phyloP scores from a whole-genome alignment of 257 asterid genomes.

The Rhazya stricta region DNA sequence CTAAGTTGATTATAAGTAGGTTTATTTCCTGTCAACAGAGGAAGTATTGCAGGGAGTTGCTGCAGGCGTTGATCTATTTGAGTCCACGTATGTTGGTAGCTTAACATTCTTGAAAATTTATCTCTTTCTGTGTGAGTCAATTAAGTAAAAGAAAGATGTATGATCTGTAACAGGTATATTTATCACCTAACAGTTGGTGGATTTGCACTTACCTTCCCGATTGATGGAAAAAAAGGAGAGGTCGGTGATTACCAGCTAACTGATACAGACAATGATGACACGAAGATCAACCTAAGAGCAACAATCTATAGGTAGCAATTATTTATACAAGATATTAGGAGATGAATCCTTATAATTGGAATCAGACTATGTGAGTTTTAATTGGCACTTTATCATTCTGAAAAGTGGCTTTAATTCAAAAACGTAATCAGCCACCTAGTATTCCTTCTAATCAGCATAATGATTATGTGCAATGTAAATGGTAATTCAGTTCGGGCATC shows the following conservation, averaged over 20 bases:
- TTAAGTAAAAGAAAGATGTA: conserved; percentile 2
- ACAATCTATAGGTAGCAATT: conserved; percentile 64
- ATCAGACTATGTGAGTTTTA: neutral
- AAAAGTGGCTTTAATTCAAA: neutral
- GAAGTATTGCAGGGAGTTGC: conserved; percentile 96
- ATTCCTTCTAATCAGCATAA: neutral
- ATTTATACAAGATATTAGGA: neutral
- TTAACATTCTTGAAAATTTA: conserved; percentile 5
- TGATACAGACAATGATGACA: conserved; percentile 47
- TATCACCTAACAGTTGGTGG: conserved; percentile 86
- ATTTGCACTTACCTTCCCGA: conserved; percentile 73
- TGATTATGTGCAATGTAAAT: neutral
- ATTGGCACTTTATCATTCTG: neutral
- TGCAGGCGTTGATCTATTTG: conserved; percentile 87
- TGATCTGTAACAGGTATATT: conserved; percentile 47
- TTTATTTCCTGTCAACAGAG: conserved; percentile 45
- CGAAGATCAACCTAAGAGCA: conserved; percentile 83
- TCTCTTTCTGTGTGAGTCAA: neutral
- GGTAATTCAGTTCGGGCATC: neutral
- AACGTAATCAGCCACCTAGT: neutral
- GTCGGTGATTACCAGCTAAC: conserved; percentile 29
- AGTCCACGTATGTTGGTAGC: conserved; percentile 61
- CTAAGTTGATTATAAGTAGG: neutral
- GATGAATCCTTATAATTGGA: neutral
- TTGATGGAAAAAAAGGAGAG: conserved; percentile 29